Evolutionary conservation across 306 rosid species (phyloP).

Genomic region (Macrotyloma uniflorum): DNA sequence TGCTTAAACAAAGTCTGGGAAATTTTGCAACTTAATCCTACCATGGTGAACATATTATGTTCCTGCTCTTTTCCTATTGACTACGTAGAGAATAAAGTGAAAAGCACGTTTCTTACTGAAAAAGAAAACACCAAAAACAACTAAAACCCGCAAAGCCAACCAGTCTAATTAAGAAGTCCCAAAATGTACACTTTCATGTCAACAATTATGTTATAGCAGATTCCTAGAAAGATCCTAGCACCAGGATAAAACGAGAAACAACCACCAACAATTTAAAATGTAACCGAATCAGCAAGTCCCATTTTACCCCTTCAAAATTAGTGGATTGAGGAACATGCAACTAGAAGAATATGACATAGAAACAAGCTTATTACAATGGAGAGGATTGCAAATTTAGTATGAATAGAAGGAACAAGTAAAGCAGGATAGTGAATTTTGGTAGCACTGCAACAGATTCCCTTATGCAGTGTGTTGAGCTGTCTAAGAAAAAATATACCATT

Average conservation of each 20-base stretch:
- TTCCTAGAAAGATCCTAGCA: not conserved
- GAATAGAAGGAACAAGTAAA: not conserved
- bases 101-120: not conserved
- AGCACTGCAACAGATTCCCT: conserved; percentile 4
- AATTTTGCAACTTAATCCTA: not conserved
- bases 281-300: not conserved
- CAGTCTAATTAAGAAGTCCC: not conserved
- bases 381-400: not conserved
- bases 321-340: not conserved
- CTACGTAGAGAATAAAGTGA: not conserved
- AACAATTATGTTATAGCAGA: conserved; percentile 6
- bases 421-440: not conserved
- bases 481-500: not conserved
- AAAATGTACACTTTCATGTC: conserved; percentile 7
- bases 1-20: not conserved
- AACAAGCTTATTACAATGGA: not conserved
- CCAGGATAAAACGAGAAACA: not conserved
- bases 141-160: not conserved
- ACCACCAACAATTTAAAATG: not conserved
- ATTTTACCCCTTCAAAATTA: conserved; percentile 14
- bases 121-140: conserved; percentile 14
- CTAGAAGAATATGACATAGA: not conserved
- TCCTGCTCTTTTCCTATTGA: not conserved
- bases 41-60: not conserved
- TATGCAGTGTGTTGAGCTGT: conserved; percentile 5